Evolutionary conservation across 345 rosid genomes (phyloP), one percentile per base, ranked within the genome.

Genomic region (Physaria fendleri): DNA sequence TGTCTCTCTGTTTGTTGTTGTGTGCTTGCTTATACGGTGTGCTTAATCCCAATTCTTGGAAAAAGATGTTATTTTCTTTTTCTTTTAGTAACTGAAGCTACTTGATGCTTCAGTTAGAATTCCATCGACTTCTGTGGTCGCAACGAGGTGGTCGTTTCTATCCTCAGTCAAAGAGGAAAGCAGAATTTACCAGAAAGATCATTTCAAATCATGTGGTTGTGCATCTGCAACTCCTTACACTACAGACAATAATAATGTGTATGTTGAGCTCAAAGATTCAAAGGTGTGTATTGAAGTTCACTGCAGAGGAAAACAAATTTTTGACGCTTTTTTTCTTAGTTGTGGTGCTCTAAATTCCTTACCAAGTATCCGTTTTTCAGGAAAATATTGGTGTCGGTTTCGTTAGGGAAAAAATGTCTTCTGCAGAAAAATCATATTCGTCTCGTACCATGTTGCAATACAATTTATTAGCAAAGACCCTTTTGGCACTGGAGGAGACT

Each of bases 401-500:
- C n/a, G n/a, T n/a, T n/a, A n/a, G n/a, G n/a, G n/a, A n/a, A n/a
- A n/a, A n/a, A n/a, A n/a, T n/a, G n/a, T n/a, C n/a, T n/a, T 21
- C 76, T 8, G 11, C 38, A 21, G 49, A 54, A 14, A 67, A 64
- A 57, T 51, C 44, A 3, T 20, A 46, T 56, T 40, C 39, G 17
- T 62, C 55, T 13, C 47, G 65, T 59, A 66, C 49, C 56, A 42
- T 74, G 49, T 76, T 77, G 23, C 62, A 69, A 11, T 80, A 71
- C 70, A 57, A 74, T 60, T 70, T 87, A 69, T 69, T 90, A 35
- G 71, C 80, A 74, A 83, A 84, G 63, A 90, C 84, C 71, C 88
- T 87, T 33, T 37, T 76, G 29, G 80, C 75, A 20, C 66, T 90
- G 57, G 90, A 90, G 74, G 71, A 81, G n/a, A 80, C 79, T 32